Percentiles rank a stretch among this genome's conserved stretches.
Conservation (phyloP, 352 stramenopile genomes). For the Phytophthora quininea region DNA sequence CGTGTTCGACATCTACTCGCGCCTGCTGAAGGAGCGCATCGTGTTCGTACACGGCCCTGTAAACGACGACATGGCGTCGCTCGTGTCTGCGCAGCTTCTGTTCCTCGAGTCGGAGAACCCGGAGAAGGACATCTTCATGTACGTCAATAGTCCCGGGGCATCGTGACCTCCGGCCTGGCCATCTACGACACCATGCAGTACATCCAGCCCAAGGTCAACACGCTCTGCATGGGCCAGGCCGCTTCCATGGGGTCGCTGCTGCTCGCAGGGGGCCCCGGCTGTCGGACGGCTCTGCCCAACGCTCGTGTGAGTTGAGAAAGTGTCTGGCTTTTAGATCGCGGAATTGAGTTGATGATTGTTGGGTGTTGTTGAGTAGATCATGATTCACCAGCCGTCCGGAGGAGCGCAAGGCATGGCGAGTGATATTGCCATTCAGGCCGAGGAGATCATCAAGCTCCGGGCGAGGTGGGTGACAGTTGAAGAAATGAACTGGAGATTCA, state of each 20-base stretch:
- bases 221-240: slow-evolving; percentile 97
- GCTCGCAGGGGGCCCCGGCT: slow-evolving; percentile 92
- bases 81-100: slow-evolving; percentile 89
- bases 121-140: slow-evolving; percentile 98
- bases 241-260: slow-evolving; percentile 97
- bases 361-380: slow-evolving; percentile 66
- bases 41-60: slow-evolving; percentile 97
- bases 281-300: slow-evolving; percentile 93
- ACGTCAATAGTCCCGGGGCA: slow-evolving; percentile 99
- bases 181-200: slow-evolving; percentile 99
- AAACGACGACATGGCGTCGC: slow-evolving; percentile 84
- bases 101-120: slow-evolving; percentile 97
- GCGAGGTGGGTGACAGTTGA: slow-evolving; percentile 41
- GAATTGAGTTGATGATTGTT: slow-evolving; percentile 5
- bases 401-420: slow-evolving; percentile 97
- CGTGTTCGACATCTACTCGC: slow-evolving; percentile 98
- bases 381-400: slow-evolving; percentile 98
- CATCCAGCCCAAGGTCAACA: slow-evolving; percentile 97
- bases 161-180: slow-evolving; percentile 96
- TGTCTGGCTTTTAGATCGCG: too few species aligned
- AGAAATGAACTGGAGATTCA: neutral
- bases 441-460: slow-evolving; percentile 97
- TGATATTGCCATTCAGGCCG: slow-evolving; percentile 98
- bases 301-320: slow-evolving; percentile 70
- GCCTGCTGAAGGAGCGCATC: slow-evolving; percentile 97